Base-by-base conservation (phyloP, 352 stramenopile species). In the Pelagophyceae sp. region DNA sequence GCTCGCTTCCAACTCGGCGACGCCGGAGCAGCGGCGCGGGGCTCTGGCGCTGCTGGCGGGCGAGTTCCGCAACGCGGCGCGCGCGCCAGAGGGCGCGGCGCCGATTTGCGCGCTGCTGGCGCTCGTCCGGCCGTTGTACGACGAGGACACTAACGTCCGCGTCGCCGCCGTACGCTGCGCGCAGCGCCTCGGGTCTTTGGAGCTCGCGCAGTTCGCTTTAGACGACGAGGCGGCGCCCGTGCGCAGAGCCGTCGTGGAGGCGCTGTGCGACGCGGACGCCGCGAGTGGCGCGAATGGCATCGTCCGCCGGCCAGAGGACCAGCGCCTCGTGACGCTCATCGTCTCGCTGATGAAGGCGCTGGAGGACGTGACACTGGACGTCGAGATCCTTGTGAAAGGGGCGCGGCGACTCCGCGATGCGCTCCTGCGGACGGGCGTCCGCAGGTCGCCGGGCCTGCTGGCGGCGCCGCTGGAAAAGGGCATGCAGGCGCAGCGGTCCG, bases 301-400 rank as follows among this genome's bases (percentile, higher is more conserved):
- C 17, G 27, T 27, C 17, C 31, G 31, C 11, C 11, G 25, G 60
- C 60, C 31, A 32, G 25, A 67, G 64, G n/a, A 25, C 3, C 61
- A n/a, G 61, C 61, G 61, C 29, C 61, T 35, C 19, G 17, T 40
- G 2, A 25, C 61, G 27, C 61, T 71, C 3, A 38, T 38, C 19
- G 31, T 71, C 19, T 6, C 61, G 29, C 61, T 71, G n/a, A 71
- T 71, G 67, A 58, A 50, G 37, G 67, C 67, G 15, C 67, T 74
- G 15, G 35, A 58, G 35, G 67, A 74, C 67, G 38, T 58, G 67
- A 35, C 17, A 33, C 33, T 74, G 2, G 67, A 74, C 11, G 67
- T 60, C 5, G 20, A 3, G 15, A 37, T 32, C 2, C 67, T 74
- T 0, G 11, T 58, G 35, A 31, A 20, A 2, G 35, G 1, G 5